phyloP scores from a whole-genome alignment of 2,329 filamentous ascomycete genomes.

The Macrophomina pseudophaseolina region DNA sequence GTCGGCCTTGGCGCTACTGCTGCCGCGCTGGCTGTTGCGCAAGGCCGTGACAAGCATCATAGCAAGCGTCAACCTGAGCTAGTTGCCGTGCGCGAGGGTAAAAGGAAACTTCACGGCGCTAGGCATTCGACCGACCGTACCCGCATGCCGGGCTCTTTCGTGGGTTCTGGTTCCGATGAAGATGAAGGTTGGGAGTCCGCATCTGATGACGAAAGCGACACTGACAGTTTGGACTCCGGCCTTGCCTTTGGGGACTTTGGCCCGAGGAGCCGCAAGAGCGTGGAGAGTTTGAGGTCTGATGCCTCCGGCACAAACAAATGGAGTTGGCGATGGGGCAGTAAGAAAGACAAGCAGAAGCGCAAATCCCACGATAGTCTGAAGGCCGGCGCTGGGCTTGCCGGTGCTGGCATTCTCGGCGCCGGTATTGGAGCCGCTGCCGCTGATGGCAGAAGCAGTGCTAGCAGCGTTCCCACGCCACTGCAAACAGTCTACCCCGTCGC shows the following conservation, averaged over 20 bases:
- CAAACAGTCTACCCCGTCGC: constrained; percentile 71
- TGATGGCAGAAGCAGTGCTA: constrained; percentile 48
- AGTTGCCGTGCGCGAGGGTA: constrained; percentile 42
- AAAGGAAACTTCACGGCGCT: constrained; percentile 29
- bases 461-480: constrained; percentile 56
- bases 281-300: constrained; percentile 60
- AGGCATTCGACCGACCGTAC: constrained; percentile 30
- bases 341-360: constrained; percentile 42
- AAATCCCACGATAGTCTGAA: constrained; percentile 40
- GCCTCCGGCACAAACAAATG: constrained; percentile 61
- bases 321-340: constrained; percentile 66
- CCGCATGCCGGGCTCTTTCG: constrained; percentile 34
- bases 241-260: constrained; percentile 65
- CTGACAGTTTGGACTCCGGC: constrained; percentile 59
- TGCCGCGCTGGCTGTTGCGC: constrained; percentile 53
- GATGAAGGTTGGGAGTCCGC: constrained; percentile 51
- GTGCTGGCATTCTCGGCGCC: constrained; percentile 37
- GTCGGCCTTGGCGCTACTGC: constrained; percentile 55
- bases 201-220: constrained; percentile 44
- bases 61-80: constrained; percentile 38
- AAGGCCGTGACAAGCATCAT: constrained; percentile 39
- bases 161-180: constrained; percentile 48
- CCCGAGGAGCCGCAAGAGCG: constrained; percentile 46
- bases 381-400: constrained; percentile 45
- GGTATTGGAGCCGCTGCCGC: constrained; percentile 50